Evolutionary conservation across 768 basidiomycete genomes (phyloP).

Genomic region (Suillus alpinus): DNA sequence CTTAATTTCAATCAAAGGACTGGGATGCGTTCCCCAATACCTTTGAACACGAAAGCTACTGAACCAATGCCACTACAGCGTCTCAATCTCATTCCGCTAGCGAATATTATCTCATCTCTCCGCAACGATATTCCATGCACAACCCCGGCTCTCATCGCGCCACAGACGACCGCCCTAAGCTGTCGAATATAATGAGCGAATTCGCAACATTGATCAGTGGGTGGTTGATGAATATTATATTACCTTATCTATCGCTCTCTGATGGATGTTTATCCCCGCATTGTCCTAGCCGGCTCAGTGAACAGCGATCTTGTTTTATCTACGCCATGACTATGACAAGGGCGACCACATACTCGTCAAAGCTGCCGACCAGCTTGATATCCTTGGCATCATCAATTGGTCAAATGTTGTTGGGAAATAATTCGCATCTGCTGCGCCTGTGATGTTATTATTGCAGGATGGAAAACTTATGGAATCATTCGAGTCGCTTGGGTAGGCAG

Average conservation of each 20-base stretch:
- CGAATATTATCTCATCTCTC: neutral
- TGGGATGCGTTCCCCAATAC: neutral
- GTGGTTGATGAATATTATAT: neutral
- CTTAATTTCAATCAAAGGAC: neutral
- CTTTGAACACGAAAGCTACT: neutral
- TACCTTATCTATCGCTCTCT: slow-evolving; percentile 10
- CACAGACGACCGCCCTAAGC: neutral
- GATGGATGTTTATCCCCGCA: neutral
- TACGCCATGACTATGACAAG: slow-evolving; percentile 22
- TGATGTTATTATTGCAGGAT: neutral
- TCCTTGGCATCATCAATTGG: slow-evolving; percentile 27
- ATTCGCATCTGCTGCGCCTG: neutral
- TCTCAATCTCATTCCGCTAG: neutral
- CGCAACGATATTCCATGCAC: neutral
- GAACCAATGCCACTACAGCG: neutral
- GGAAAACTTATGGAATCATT: neutral
- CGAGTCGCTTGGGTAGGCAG: neutral
- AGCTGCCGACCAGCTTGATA: slow-evolving; percentile 12
- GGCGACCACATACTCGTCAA: slow-evolving; percentile 27
- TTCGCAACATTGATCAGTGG: neutral
- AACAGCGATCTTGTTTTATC: slow-evolving; percentile 8
- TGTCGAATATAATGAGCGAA: neutral
- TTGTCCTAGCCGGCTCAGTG: neutral
- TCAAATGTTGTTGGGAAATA: neutral
- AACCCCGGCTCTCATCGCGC: neutral